Conservation (phyloP, 2,329 filamentous ascomycete species). For the Monosporascus ibericus region DNA sequence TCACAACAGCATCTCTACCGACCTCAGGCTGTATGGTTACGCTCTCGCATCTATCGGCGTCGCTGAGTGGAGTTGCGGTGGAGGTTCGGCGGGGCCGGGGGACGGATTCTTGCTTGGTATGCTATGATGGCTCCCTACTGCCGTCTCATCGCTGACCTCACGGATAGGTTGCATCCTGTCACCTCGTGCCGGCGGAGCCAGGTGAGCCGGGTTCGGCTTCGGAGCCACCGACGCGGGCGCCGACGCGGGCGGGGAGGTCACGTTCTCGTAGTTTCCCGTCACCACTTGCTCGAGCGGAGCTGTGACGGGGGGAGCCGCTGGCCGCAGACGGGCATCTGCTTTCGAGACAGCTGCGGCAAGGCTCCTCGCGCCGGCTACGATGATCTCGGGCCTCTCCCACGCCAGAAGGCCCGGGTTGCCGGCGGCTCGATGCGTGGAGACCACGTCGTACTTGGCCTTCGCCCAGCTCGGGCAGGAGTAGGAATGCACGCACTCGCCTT, state of each 20-base stretch:
- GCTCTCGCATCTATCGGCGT: too few relatives aligned
- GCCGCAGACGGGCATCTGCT: slow-evolving; percentile 31
- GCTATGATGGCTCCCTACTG: slow-evolving; percentile 17
- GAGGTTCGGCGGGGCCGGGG: not conserved
- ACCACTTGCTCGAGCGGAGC: slow-evolving; percentile 30
- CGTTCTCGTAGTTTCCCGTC: slow-evolving; percentile 4
- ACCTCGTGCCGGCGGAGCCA: slow-evolving; percentile 13
- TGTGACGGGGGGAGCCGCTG: slow-evolving; percentile 16
- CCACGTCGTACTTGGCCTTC: slow-evolving; percentile 34
- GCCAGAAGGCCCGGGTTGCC: slow-evolving; percentile 39
- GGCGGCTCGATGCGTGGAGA: slow-evolving; percentile 32
- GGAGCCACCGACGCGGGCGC: slow-evolving; percentile 2
- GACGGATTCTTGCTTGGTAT: slow-evolving; percentile 8
- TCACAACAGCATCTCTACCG: too few relatives aligned
- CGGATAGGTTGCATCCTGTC: slow-evolving; percentile 17
- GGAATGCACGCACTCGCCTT: slow-evolving; percentile 7
- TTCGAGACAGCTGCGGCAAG: slow-evolving; percentile 34
- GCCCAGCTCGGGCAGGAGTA: slow-evolving; percentile 47
- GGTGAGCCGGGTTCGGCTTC: slow-evolving; percentile 6
- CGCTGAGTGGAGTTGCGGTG: too few relatives aligned
- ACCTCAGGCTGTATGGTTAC: too few relatives aligned
- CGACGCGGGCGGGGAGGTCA: slow-evolving; percentile 1
- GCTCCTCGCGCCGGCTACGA: slow-evolving; percentile 34
- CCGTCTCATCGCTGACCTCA: slow-evolving; percentile 23
- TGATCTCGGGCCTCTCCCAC: slow-evolving; percentile 42